These are phyloP conservation scores for Erysimum cheiranthoides DNA, from an alignment of 345 rosid genomes.

Conservation along the genomic window DNA sequence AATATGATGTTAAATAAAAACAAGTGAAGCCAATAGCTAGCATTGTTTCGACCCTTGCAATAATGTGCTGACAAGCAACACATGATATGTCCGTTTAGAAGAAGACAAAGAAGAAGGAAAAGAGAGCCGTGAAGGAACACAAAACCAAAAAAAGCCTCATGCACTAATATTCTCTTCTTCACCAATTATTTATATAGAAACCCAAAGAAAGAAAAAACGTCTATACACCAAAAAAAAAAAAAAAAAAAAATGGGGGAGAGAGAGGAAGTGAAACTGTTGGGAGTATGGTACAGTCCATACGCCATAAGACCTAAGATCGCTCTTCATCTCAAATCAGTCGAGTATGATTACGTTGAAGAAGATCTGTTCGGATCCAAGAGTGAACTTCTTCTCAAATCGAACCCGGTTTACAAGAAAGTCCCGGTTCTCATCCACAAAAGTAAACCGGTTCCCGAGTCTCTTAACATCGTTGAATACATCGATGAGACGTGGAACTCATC, in stretches of 20 bases:
- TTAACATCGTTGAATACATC: constrained; percentile 47
- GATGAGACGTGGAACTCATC: constrained; percentile 66
- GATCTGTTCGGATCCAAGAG: constrained; percentile 48
- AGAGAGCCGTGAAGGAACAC: background rate
- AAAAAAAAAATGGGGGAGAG: background rate
- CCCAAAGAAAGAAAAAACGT: background rate
- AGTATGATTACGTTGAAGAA: constrained; percentile 43
- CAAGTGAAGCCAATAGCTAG: background rate
- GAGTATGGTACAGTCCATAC: constrained; percentile 48
- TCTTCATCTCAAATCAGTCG: constrained; percentile 46
- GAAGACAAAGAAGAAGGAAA: background rate
- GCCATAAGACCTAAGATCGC: constrained; percentile 46
- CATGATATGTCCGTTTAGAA: background rate
- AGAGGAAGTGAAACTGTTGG: constrained; percentile 49
- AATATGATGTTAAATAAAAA: no score
- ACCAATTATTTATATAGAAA: background rate
- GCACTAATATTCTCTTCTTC: background rate
- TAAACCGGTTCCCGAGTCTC: constrained; percentile 44
- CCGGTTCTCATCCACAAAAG: constrained; percentile 51
- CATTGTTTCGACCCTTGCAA: background rate
- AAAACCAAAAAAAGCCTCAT: background rate
- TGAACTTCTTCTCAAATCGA: constrained; percentile 43
- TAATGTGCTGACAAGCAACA: background rate
- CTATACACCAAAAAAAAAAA: background rate
- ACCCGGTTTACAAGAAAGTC: constrained; percentile 51